Conservation (phyloP, 2,329 filamentous ascomycete species). For the Aspergillus transmontanensis region DNA sequence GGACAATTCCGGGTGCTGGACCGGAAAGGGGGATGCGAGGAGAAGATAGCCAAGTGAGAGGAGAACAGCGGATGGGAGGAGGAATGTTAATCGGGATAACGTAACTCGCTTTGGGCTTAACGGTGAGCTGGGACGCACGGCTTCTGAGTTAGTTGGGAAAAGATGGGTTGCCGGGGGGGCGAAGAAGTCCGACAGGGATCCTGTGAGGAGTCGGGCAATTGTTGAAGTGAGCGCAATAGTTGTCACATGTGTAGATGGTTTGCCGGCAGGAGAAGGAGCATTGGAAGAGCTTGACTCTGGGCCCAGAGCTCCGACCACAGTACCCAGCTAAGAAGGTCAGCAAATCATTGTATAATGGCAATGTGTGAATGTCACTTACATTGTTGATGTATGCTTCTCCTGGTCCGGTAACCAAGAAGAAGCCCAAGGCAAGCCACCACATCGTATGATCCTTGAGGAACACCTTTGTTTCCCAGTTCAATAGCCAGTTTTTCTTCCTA, state of each 20-base stretch:
- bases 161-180: conserved; percentile 68
- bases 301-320: conserved; percentile 84
- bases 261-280: conserved; percentile 59
- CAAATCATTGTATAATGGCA: neutral
- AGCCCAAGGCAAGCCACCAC: conserved; percentile 91
- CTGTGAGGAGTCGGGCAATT: conserved; percentile 83
- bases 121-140: conserved; percentile 42
- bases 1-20: conserved; percentile 77
- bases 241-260: conserved; percentile 79
- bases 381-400: conserved; percentile 99
- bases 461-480: conserved; percentile 84
- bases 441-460: conserved; percentile 90
- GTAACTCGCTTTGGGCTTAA: conserved; percentile 44
- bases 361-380: conserved; percentile 30
- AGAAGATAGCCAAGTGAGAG: conserved; percentile 76
- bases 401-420: conserved; percentile 89
- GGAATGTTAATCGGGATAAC: conserved; percentile 78
- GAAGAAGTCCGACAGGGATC: conserved; percentile 83
- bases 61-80: conserved; percentile 73
- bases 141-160: conserved; percentile 53
- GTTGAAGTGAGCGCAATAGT: conserved; percentile 91
- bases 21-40: conserved; percentile 77
- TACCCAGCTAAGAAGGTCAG: conserved; percentile 62
- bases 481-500: conserved; percentile 82
- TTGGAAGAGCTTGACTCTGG: conserved; percentile 58